Conservation (phyloP, 441 rosid genomes). For the Erysimum cheiri region DNA sequence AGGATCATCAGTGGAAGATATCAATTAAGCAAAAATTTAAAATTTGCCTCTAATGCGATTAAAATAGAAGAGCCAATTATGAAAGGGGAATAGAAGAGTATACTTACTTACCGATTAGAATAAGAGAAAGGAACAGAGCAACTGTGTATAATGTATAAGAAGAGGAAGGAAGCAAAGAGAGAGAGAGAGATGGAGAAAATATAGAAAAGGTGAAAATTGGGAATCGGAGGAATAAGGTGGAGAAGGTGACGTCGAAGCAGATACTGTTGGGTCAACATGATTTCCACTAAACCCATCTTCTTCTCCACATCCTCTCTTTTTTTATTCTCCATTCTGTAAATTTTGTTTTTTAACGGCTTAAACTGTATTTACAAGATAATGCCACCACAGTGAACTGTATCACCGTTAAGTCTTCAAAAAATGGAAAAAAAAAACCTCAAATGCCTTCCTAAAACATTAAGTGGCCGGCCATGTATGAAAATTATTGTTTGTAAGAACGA, state of each 20-base stretch:
- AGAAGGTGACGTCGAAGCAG: constrained; percentile 47
- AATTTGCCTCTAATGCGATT: background rate
- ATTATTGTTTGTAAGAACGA: too few relatives aligned
- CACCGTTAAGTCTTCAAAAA: too few relatives aligned
- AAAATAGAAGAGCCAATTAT: background rate
- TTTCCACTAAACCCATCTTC: constrained; percentile 57
- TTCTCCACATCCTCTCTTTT: constrained; percentile 42
- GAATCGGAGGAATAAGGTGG: constrained; percentile 33
- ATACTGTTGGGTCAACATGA: constrained; percentile 61
- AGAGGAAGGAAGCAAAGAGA: too few relatives aligned
- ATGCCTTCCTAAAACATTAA: too few relatives aligned
- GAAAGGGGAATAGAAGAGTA: too few relatives aligned
- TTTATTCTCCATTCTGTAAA: background rate
- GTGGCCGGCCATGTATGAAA: too few relatives aligned
- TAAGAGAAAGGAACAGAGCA: constrained; percentile 38
- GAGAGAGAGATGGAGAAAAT: constrained; percentile 20
- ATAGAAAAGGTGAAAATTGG: constrained; percentile 11
- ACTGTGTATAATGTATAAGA: too few relatives aligned
- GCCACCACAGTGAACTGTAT: too few relatives aligned
- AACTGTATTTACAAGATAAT: too few relatives aligned
- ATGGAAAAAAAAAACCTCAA: too few relatives aligned
- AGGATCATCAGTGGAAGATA: constrained; percentile 17
- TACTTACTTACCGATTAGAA: constrained; percentile 43
- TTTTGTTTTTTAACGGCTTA: too few relatives aligned
- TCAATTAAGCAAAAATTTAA: background rate